Evolutionary conservation across 495 filamentous ascomycete species (phyloP), one percentile per base, ranked within the genome.

Genomic region (Ascobolus immersus): DNA sequence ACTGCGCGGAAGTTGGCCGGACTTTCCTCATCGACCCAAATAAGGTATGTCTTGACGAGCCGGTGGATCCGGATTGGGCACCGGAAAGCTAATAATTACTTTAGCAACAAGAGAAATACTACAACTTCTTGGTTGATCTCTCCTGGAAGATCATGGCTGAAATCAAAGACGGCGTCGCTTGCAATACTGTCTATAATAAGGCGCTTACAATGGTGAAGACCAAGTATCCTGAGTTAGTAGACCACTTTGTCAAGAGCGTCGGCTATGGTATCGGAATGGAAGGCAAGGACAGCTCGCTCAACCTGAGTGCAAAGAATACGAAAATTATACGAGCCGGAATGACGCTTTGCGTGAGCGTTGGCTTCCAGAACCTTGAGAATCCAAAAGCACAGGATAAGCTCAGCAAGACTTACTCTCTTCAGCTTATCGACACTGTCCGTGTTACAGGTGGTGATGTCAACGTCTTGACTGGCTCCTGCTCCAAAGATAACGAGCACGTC

Each of bases 1-100:
- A 99, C 52, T 75, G 72, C 49, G 86, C 78, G 11, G 62, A 79
- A 36, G 73, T 99, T 38, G 81, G 69, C 15, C 69, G 86, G 41
- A 94, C 86, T 24, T 99, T 86, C 51, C 59, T 99, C 41, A 89
- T 99, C 20, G 86, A 93, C 49, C 86, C 86, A 21, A 94, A 79
- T 54, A 91, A 90, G 43, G 46, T 42, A 38, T 26, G 28, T 25
- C 12, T 32, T 17, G 13, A 13, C 18, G 10, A 8, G n/a, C 22
- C n/a, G 8, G 27, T 33, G 22, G 5, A 17, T 33, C 21, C 19
- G 13, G 9, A 17, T 17, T 17, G 18, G 18, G 28, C 28, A 31
- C n/a, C 3, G 22, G n/a, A 7, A 7, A 13, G 28, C 35, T 38
- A 33, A 34, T 17, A 18, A 30, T 6, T 13, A 34, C 14, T 10